Evolutionary conservation across 495 filamentous ascomycete species (phyloP), one percentile per base, ranked within the genome.

Genomic region (Viridothelium virens): DNA sequence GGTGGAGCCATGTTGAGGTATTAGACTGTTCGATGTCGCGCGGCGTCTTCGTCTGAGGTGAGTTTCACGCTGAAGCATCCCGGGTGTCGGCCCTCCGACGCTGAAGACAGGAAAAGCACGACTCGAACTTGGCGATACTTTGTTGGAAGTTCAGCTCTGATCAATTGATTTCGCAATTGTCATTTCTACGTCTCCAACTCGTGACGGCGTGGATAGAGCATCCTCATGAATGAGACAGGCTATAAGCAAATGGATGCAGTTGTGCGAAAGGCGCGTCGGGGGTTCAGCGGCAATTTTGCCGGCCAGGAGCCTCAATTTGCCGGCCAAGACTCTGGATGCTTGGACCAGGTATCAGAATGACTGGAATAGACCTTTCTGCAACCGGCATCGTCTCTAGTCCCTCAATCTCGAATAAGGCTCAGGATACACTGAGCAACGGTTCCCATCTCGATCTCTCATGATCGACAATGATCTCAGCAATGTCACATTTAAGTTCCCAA

Each of bases 1-100:
- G 53, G 53, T 59, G 53, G 53, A 59, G 53, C 53, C 53, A 59
- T 59, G 53, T 59, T 59, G 18, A n/a, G 53, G 53, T 11, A 59
- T 33, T 59, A 59, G 31, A 59, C 31, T 59, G 53, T 18, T 59
- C 53, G 18, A 18, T 59, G 53, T 59, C 53, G 53, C 36, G 53
- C 53, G 31, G 53, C 53, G 18, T 59, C 53, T 34, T 36, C 53
- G 53, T 59, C 53, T 59, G 53, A 59, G 31, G 53, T 34, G 53
- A 36, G 53, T 59, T 59, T 59, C 53, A 59, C 31, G 53, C 53
- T 59, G 53, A 59, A 34, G 53, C 53, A 36, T 31, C 25, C 53
- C 53, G 4, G 31, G 53, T 59, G 18, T 59, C 53, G 53, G 11
- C 53, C 5, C 9, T 59, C 53, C 53, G 31, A 7, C 53, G 53